Base-by-base conservation (phyloP, 345 rosid species). In the Corchorus olitorius region DNA sequence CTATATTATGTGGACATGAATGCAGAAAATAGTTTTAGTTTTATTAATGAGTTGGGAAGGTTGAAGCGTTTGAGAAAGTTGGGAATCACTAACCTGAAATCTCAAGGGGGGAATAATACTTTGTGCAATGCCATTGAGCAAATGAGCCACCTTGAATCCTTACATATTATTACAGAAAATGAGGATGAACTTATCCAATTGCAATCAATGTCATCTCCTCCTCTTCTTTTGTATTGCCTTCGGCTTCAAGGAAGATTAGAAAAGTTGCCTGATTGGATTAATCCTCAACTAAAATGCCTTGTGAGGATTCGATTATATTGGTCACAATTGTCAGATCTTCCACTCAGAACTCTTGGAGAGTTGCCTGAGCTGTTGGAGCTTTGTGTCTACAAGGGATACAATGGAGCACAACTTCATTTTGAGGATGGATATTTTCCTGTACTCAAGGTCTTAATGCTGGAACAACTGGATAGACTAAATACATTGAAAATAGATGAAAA, bases 261-360 rank as follows among this genome's bases (percentile, higher is more conserved):
- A 22, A 46, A 19, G n/a, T 45, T 66, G 17, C 79, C 79, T 2
- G 35, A 45, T 1, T 80, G 79, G 82, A 45, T 80, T 27, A 39
- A 39, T 39, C 13, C 78, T 0, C 8, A 27, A 8, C 79, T 80
- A 9, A 17, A 43, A 2, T 20, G 54, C 37, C 55, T 75, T 6
- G 69, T 45, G 7, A 55, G 20, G 16, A 11, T 79, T 35, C 58
- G 19, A 11, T 20, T 79, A 6, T 13, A 13, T 53, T 49, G 53
- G 65, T 55, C 74, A 2, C 12, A 50, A 4, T 39, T 75, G 20
- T 13, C 22, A 0, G 27, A 48, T 12, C 64, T 49, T 75, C 79
- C 76, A 0, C 49, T 75, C n/a, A 41, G 19, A 54, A 45, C 56
- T 19, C 79, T 80, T 10, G 72, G 65, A 16, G 65, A 2, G 43